Base-by-base conservation (phyloP, 345 rosid species). In the Firmiana major region DNA sequence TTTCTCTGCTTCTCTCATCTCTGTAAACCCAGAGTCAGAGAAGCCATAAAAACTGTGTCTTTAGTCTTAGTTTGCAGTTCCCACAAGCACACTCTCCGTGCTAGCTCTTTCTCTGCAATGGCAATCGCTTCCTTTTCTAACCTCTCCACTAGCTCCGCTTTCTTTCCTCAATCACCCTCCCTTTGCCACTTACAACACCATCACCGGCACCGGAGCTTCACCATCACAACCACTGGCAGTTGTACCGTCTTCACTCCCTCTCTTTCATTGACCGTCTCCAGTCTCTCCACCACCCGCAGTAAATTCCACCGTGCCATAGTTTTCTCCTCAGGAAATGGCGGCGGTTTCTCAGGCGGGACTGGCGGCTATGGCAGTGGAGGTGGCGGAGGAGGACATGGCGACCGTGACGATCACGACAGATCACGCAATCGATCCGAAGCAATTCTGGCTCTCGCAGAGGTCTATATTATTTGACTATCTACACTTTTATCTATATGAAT, bases 391-490 rank as follows among this genome's bases (percentile, higher is more conserved):
- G 81, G 78, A 1, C 71, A 75, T 10, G 78, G 60, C 1, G 84
- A 71, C 11, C 78, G 38, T 19, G 84, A 62, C 1, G 86, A 75
- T 43, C 87, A 79, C 45, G 86, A 81, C 11, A 75, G 69, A 51
- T 80, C 78, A 57, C 88, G 84, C 63, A 85, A 90, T 79, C 69
- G 83, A 45, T 58, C 79, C 0, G 93, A 88, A 57, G 86, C 90
- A 34, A 66, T 84, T 40, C 81, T 88, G 19, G 89, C 87, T 12
- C 77, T 88, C 54, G 86, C 86, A 11, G 87, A 83, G 89, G 91
- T 88, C 77, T 3, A 26, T 3, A 26, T 4, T 7, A 5, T 11
- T 10, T 31, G 21, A 13, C 19, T 24, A 9, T 3, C 8, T 22
- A 9, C 9, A 22, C 63, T 7, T 43, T 1, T 36, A 40, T 63